Evolutionary conservation across 257 asterid genomes (phyloP), one percentile per base, ranked within the genome.

Genomic region (Jacaranda mimosifolia): DNA sequence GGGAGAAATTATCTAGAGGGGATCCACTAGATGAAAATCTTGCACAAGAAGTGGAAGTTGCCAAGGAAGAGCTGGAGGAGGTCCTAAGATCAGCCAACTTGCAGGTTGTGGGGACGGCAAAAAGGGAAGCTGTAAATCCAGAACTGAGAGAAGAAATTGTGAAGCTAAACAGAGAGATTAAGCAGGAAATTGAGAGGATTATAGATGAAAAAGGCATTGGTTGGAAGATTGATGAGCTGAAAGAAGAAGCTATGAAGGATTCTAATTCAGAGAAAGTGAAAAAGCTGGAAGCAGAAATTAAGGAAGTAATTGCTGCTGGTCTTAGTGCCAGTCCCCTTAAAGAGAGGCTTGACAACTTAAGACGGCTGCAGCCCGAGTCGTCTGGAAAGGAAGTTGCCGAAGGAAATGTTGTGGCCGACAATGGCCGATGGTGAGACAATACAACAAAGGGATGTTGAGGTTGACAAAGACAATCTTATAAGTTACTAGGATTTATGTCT

Each of bases 251-350:
- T 53, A 9, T 51, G 59, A 80, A 72, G 57, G 86, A 85, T 63
- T 21, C 85, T 11, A 71, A 35, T 18, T 82, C 87, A 0, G 87
- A 87, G 48, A 87, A 72, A 55, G 90, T 45, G 64, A 76, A 59
- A 75, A 78, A 40, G 60, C 64, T 89, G 64, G 88, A 85, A 81
- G 82, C 84, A 14, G 89, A 87, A 77, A 72, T 89, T 14, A 87
- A 80, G 74, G 86, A 85, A 67, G 85, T 48, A 15, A 75, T 89
- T 67, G 70, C 75, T 72, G 79, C 71, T 64, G 84, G 86, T 68
- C 83, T 87, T 14, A 70, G 73, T 72, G 83, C 18, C 78, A 70
- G 79, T 70, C 89, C 87, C 39, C 73, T 89, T 38, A 82, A 77
- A 55, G 85, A 85, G 70, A 84, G 83, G 70, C 85, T 85, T 18